Conservation (phyloP, 352 stramenopile species). For the Discostella stelligera region DNA sequence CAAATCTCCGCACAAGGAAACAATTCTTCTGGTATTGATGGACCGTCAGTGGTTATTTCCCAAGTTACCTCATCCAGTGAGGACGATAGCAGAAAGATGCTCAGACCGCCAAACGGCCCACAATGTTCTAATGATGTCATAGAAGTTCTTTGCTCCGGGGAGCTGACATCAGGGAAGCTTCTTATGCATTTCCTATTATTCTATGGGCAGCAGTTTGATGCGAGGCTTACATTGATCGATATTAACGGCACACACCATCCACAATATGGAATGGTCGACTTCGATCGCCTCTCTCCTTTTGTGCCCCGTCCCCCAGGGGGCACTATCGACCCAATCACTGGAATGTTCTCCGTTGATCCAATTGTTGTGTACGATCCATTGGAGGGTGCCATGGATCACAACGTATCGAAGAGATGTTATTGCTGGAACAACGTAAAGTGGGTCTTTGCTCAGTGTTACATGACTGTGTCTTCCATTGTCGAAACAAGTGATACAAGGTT, state of each 20-base stretch:
- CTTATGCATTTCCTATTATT: constrained; percentile 82
- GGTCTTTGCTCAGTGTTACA: constrained; percentile 81
- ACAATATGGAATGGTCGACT: constrained; percentile 41
- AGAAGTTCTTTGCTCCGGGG: constrained; percentile 79
- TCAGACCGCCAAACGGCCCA: constrained; percentile 45
- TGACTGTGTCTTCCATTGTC: constrained; percentile 73
- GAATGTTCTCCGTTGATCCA: constrained; percentile 78
- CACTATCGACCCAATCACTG: constrained; percentile 72
- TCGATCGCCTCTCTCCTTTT: constrained; percentile 57
- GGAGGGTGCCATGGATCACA: constrained; percentile 73
- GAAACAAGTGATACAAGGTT: constrained; percentile 49
- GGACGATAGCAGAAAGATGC: constrained; percentile 14
- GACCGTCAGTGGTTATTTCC: constrained; percentile 25
- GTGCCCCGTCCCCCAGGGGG: constrained; percentile 55
- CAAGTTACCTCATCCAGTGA: constrained; percentile 36
- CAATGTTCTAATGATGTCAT: constrained; percentile 80
- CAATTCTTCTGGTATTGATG: constrained; percentile 12
- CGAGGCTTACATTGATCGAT: constrained; percentile 73
- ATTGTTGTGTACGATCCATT: constrained; percentile 81
- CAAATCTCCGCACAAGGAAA: constrained; percentile 29
- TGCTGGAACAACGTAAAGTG: constrained; percentile 77
- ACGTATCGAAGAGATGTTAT: constrained; percentile 80
- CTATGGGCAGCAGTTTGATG: constrained; percentile 81
- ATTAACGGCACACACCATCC: constrained; percentile 66
- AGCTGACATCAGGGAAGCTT: constrained; percentile 76